These are phyloP conservation scores for Candolleomyces efflorescens DNA, from an alignment of 768 basidiomycete species.

Conservation along the genomic window DNA sequence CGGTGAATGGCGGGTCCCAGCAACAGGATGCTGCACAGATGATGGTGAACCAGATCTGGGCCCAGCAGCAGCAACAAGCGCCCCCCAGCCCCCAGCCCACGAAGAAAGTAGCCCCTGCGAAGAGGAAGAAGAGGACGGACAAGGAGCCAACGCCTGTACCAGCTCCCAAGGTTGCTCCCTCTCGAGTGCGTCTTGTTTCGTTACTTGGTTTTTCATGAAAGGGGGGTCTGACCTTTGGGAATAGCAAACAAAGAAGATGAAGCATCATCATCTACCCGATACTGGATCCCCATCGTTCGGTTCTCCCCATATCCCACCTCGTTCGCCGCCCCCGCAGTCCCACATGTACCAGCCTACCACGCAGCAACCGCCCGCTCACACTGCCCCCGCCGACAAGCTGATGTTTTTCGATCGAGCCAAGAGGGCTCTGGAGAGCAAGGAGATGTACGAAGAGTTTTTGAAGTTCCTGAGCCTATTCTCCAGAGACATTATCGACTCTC, in stretches of 20 bases:
- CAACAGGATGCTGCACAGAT: background rate
- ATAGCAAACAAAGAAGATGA: constrained; percentile 56
- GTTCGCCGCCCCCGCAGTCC: constrained; percentile 34
- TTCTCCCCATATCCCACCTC: constrained; percentile 41
- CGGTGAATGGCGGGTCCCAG: constrained; percentile 18
- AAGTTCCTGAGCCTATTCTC: constrained; percentile 90
- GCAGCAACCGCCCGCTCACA: constrained; percentile 18
- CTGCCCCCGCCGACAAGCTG: constrained; percentile 64
- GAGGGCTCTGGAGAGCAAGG: constrained; percentile 67
- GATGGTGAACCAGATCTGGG: constrained; percentile 6
- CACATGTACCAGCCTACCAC: constrained; percentile 22
- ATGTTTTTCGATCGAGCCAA: constrained; percentile 95
- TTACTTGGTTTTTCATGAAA: background rate
- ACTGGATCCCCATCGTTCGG: constrained; percentile 52
- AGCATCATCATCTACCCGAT: constrained; percentile 59
- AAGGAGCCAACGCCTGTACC: constrained; percentile 66
- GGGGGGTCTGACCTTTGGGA: constrained; percentile 2
- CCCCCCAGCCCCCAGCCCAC: constrained; percentile 25
- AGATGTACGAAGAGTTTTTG: constrained; percentile 89
- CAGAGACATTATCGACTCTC: constrained; percentile 85
- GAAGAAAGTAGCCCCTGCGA: constrained; percentile 42
- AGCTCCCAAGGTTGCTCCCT: constrained; percentile 34
- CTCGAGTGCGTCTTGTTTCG: constrained; percentile 18
- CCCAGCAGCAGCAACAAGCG: background rate
- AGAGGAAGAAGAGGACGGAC: constrained; percentile 65